Evolutionary conservation across 371 early-diverging fungal genomes (phyloP), one percentile per base, ranked within the genome.

Genomic region (Mucor racemosus): DNA sequence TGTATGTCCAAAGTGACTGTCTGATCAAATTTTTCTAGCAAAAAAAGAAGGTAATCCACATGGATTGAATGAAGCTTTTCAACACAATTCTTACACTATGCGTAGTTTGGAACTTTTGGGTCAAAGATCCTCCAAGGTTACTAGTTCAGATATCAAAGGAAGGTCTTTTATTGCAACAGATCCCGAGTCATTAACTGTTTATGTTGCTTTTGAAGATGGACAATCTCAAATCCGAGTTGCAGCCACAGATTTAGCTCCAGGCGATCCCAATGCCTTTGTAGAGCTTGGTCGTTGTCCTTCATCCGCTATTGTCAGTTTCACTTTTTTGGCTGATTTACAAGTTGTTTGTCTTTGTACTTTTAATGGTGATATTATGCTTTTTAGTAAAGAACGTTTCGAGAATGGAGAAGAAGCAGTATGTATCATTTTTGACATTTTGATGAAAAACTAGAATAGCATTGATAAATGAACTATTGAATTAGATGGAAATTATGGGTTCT

Each of bases 341-440:
- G 81, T 88, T 2, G 73, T 86, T 21, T 94, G 90, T 72, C 67
- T 92, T 9, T 86, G 85, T 55, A 80, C 89, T 54, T 73, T 68
- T 11, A 75, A 84, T 64, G 94, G 94, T 35, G 92, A 91, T 71
- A 91, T 94, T 56, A 77, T 86, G 19, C 76, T 90, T n/a, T 76
- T 92, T 50, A 82, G 78, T 62, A 80, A 81, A 56, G 88, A 88
- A 41, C 74, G 76, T 1, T 79, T 82, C 8, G 79, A 82, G 42
- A 67, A 75, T 36, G 82, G 83, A 9, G 84, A 84, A 7, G 79
- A 81, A 36, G 80, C 84, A 62, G 78, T 79, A 77, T 62, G 67
- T 41, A 21, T 44, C 19, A 31, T 15, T 26, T 26, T 50, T 53
- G 53, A 53, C 53, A 53, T 19, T 8, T 31, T 21, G 11, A 21